Base-by-base conservation (phyloP, 768 basidiomycete genomes). In the Paxillus ammoniavirescens region DNA sequence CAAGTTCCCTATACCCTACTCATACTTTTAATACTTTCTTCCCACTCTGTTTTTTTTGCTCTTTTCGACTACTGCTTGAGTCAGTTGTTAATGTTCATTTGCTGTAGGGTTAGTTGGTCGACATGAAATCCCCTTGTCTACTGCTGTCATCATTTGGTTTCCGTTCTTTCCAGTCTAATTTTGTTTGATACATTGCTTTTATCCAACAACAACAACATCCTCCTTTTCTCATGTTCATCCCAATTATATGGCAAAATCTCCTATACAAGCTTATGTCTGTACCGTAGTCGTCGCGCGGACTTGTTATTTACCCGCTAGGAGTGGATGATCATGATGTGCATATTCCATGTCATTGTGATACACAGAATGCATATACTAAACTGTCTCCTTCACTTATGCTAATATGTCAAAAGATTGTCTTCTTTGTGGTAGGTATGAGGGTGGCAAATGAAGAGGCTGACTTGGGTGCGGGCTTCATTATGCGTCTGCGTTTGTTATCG, bases 1-100 rank as follows among this genome's bases (percentile, higher is more conserved):
- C 58, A 42, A 37, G 51, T 48, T 52, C 38, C 26, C 17, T 41
- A 70, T 70, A 70, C 71, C 71, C 67, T 70, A 70, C 37, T 56
- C 44, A 57, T 45, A 17, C 57, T 56, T 58, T 40, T 72, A 66
- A 70, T 60, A 21, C 18, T 13, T 49, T 45, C 23, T 5, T 49
- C 37, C 30, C 43, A 44, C 44, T 12, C 57, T 17, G 31, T 50
- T 40, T 36, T 26, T 26, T 26, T 26, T 26, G 26, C 38, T 54
- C 44, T 33, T 3, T 47, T 49, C 35, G 41, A 42, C 44, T 10
- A 42, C 33, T 47, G 30, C 41, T 42, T 15, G 12, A 53, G 57
- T 49, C 54, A 36, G 23, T n/a, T 55, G 56, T 65, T 62, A 48
- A 57, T 59, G 57, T 66, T 49, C 58, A 54, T 42, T 31, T 65